Conservation (phyloP, 176 grass and related monocot genomes). For the Dactylis glomerata region DNA sequence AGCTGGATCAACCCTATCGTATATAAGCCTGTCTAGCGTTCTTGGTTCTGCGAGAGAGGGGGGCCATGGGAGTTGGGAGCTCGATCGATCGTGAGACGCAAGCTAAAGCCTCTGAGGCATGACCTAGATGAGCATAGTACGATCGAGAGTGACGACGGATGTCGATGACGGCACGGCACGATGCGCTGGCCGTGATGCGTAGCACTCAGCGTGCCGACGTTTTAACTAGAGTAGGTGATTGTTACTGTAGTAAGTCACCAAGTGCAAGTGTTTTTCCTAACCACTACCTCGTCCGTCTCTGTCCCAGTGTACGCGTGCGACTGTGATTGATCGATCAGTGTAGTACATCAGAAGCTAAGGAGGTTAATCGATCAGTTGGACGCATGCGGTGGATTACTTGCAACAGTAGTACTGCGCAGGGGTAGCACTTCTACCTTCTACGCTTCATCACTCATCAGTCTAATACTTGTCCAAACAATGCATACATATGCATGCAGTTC, state of each 20-base stretch:
- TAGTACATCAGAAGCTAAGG: background rate
- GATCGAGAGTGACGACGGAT: background rate
- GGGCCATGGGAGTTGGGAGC: background rate
- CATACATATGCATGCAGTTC: too few species aligned
- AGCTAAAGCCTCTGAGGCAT: background rate
- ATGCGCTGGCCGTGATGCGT: background rate
- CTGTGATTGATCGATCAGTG: background rate
- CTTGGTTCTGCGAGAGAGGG: background rate
- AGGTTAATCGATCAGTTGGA: background rate
- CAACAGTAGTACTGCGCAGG: background rate
- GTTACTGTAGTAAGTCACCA: background rate
- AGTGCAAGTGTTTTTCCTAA: background rate
- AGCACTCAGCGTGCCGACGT: background rate
- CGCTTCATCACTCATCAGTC: background rate
- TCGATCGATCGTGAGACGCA: background rate
- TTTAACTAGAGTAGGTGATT: background rate
- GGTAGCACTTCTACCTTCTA: background rate
- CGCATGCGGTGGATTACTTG: background rate
- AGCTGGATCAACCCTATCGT: background rate
- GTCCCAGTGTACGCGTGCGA: background rate
- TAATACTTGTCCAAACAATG: background rate
- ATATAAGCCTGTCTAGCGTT: background rate
- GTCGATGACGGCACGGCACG: background rate
- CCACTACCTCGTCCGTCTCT: background rate
- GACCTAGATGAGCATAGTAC: background rate